Conservation (phyloP, 306 rosid genomes). For the Myrica gale region DNA sequence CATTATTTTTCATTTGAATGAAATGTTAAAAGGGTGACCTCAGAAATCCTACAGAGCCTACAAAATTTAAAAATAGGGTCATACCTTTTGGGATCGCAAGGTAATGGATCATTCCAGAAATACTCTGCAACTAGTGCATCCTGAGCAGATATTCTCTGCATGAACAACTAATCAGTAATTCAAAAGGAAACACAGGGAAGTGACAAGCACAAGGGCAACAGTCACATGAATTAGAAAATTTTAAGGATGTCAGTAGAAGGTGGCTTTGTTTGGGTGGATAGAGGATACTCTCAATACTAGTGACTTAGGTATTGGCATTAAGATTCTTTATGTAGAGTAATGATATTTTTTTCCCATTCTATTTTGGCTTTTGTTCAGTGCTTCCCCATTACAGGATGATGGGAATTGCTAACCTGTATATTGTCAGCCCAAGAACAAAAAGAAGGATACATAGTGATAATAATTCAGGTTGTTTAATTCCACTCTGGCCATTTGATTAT, state of each 20-base stretch:
- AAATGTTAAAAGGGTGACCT: background rate
- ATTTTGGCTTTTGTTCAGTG: background rate
- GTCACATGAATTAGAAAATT: background rate
- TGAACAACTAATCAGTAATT: conserved; percentile 16
- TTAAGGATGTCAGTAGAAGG: conserved; percentile 5
- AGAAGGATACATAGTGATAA: background rate
- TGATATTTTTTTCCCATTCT: background rate
- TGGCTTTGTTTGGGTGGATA: background rate
- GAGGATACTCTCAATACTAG: background rate
- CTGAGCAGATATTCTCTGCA: conserved; percentile 59
- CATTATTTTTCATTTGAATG: background rate
- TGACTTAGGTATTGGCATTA: background rate
- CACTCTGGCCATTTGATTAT: background rate
- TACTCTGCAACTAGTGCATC: conserved; percentile 75
- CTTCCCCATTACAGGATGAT: background rate
- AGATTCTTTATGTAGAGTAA: background rate
- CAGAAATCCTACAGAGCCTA: background rate
- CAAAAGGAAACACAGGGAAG: conserved; percentile 10
- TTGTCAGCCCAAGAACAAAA: background rate
- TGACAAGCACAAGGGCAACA: background rate
- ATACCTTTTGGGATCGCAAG: conserved; percentile 70
- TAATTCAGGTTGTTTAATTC: background rate
- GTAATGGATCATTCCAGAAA: conserved; percentile 72
- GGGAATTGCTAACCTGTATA: too few species aligned
- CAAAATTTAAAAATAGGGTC: background rate